phyloP scores from a whole-genome alignment of 345 rosid species.

The Rhodamnia rubescens region DNA sequence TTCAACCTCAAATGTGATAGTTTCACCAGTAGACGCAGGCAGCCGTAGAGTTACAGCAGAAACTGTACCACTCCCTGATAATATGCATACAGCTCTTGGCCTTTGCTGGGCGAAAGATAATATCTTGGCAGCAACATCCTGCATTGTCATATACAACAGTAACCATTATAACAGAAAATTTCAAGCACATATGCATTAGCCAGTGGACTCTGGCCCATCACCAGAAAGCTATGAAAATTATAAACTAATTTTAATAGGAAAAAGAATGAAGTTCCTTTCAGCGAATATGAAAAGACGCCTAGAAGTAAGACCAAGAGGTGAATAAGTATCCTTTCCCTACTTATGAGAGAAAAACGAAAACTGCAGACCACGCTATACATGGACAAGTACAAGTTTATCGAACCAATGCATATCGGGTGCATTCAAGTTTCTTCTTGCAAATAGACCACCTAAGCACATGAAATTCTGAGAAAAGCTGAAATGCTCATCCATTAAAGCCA shows the following conservation, averaged over 20 bases:
- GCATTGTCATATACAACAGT: conserved; percentile 1
- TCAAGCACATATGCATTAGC: not conserved
- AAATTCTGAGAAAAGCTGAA: not conserved
- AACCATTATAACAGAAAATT: not conserved
- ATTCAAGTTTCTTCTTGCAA: not conserved
- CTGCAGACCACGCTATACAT: not conserved
- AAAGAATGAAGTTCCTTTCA: not conserved
- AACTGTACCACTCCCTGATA: conserved; percentile 88
- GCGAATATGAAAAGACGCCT: not conserved
- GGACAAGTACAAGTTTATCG: not conserved
- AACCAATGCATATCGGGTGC: not conserved
- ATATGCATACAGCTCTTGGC: conserved; percentile 82
- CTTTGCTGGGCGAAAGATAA: conserved; percentile 78
- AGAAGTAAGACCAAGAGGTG: not conserved
- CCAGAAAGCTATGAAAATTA: not conserved
- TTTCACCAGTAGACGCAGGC: conserved; percentile 56
- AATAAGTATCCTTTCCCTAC: not conserved
- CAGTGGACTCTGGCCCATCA: not conserved
- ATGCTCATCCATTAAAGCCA: not conserved
- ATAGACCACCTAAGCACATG: not conserved
- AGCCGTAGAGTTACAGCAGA: conserved; percentile 78
- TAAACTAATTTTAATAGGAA: not conserved
- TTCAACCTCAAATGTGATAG: conserved; percentile 67
- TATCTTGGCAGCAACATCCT: conserved; percentile 85
- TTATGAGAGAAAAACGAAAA: not conserved